Evolutionary conservation across 2,329 filamentous ascomycete genomes (phyloP).

Genomic region (Trichophyton equinum): DNA sequence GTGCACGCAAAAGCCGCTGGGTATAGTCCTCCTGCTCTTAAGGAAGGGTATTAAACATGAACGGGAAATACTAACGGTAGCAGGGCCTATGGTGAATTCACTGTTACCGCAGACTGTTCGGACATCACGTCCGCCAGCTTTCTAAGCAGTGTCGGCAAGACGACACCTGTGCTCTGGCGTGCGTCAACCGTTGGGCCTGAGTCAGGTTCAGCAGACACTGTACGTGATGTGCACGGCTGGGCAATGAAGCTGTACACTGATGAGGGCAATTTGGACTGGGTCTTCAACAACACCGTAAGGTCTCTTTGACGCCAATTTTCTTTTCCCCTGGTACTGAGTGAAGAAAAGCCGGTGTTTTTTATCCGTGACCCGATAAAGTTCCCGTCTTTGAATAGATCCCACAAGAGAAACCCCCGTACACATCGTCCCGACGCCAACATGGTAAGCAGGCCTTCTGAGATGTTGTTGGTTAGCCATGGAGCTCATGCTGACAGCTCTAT

Average conservation of each 20-base stretch:
- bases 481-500: conserved; percentile 16
- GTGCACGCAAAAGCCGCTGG: conserved; percentile 50
- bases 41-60: too few species aligned
- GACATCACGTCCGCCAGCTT: conserved; percentile 60
- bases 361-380: conserved; percentile 56
- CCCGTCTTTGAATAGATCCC: conserved; percentile 51
- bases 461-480: too few species aligned
- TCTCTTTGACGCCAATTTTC: not conserved
- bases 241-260: conserved; percentile 59
- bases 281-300: conserved; percentile 16
- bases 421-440: conserved; percentile 48
- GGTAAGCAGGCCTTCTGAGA: not conserved
- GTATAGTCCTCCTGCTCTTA: not conserved
- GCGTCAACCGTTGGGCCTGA: conserved; percentile 63
- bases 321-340: not conserved
- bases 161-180: conserved; percentile 54
- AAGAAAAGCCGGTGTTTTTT: conserved; percentile 51
- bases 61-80: not conserved
- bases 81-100: conserved; percentile 57
- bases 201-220: conserved; percentile 56
- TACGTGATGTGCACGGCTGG: conserved; percentile 61
- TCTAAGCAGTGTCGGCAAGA: conserved; percentile 43
- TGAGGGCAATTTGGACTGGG: conserved; percentile 49
- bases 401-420: conserved; percentile 38
- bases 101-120: conserved; percentile 51